Base-by-base conservation (phyloP, 2,329 filamentous ascomycete genomes). In the Pseudogymnoascus destructans region DNA sequence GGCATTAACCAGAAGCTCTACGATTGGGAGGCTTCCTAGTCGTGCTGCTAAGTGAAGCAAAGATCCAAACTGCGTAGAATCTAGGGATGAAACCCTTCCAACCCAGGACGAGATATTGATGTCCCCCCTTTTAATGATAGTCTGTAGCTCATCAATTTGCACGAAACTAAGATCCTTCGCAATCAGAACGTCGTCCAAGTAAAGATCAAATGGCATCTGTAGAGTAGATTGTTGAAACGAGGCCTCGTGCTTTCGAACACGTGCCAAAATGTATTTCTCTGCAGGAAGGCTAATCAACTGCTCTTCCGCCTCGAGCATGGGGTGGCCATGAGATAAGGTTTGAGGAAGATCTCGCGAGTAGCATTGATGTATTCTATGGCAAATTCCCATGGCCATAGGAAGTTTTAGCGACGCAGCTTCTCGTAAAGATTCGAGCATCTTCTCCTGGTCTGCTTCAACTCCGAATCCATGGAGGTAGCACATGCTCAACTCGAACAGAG, bases 401-500 rank as follows among this genome's bases (percentile, higher is more conserved):
- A 52, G 23, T 11, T 52, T 52, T 2, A 52, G 23, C 4, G 9
- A 52, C 1, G 23, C 42, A 17, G 42, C 42, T 25, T 52, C 8
- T 4, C n/a, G 13, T 6, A 52, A 23, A 6, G 2, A 30, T 27
- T 52, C 23, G 1, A 52, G 42, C 23, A 52, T 52, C 42, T 52
- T 52, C 42, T 52, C 42, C n/a, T 52, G 23, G 9, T 52, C 23
- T 23, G 42, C 42, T 3, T 27, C 42, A 9, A 52, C 42, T 27
- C 42, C 42, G 2, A 52, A 52, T 4, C 42, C 42, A 15, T 30
- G 27, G n/a, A 52, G n/a, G 10, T 52, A 52, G 42, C 42, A 52
- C 42, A 52, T 52, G 42, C 42, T 52, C 42, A 52, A 17, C 23
- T 52, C 42, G 4, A 52, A 52, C n/a, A 52, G n/a, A 17, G 42